phyloP scores from a whole-genome alignment of 331 rosid genomes.

The Quercus phellos region DNA sequence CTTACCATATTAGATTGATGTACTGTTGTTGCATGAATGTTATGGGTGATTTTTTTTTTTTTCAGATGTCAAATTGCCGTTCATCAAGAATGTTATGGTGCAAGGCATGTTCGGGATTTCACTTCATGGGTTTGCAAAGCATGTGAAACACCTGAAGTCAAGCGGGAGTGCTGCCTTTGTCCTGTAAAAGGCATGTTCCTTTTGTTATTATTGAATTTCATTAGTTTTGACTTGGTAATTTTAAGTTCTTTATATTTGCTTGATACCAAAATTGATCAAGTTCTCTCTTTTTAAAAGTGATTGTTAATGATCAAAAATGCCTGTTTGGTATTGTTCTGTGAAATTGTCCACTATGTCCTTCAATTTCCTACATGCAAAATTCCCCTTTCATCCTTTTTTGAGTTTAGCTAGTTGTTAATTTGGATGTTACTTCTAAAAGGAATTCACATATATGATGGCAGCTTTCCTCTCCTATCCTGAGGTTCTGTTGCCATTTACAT shows the following conservation, averaged over 20 bases:
- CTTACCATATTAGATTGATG: not conserved
- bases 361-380: not conserved
- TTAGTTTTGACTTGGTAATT: slow-evolving; percentile 3
- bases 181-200: slow-evolving; percentile 82
- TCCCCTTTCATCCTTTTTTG: not conserved
- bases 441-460: not conserved
- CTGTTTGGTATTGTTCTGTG: not conserved
- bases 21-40: slow-evolving; percentile 9
- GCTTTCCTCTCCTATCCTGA: not conserved
- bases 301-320: not conserved
- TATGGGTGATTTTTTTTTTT: slow-evolving; percentile 3
- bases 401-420: not conserved
- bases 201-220: slow-evolving; percentile 10
- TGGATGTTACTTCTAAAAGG: not conserved
- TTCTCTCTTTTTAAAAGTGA: not conserved
- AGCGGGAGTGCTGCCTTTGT: slow-evolving; percentile 98
- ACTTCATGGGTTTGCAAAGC: slow-evolving; percentile 99
- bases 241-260: not conserved
- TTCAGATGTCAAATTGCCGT: slow-evolving; percentile 96
- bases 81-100: slow-evolving; percentile 99
- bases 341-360: not conserved
- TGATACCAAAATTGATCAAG: not conserved
- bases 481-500: not conserved
- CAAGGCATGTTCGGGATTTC: slow-evolving; percentile 80
- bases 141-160: slow-evolving; percentile 80